Evolutionary conservation across 2,329 filamentous ascomycete species (phyloP).

Genomic region (Decorospora gaudefroyi): DNA sequence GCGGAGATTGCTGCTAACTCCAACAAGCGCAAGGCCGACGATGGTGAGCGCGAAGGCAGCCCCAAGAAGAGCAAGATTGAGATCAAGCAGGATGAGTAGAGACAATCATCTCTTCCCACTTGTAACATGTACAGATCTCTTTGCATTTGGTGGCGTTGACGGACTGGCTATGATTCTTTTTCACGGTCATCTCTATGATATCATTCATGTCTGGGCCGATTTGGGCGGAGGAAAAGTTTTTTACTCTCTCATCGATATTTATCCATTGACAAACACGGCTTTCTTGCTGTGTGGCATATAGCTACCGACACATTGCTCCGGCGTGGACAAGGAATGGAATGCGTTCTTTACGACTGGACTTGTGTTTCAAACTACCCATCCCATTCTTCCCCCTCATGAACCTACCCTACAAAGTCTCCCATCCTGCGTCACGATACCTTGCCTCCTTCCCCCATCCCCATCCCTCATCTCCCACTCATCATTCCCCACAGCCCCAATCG

Average conservation of each 20-base stretch:
- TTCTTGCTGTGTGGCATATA: too few species aligned
- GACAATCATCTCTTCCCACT: not conserved
- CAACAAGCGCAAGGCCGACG: slow-evolving; percentile 45
- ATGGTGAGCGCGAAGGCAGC: slow-evolving; percentile 21
- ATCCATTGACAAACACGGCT: too few species aligned
- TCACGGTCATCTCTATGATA: not conserved
- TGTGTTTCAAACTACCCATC: too few species aligned
- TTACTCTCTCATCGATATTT: too few species aligned
- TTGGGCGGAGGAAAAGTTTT: slow-evolving; percentile 10
- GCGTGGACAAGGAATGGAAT: too few species aligned
- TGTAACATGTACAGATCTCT: not conserved
- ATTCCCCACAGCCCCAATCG: slow-evolving; percentile 27
- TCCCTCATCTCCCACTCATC: slow-evolving; percentile 35
- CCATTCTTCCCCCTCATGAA: too few species aligned
- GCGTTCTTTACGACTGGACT: too few species aligned
- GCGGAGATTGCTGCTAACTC: slow-evolving; percentile 19
- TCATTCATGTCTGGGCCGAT: slow-evolving; percentile 1
- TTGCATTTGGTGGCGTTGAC: slow-evolving; percentile 10
- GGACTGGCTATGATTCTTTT: not conserved
- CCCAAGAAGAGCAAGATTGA: slow-evolving; percentile 45
- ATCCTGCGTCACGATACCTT: slow-evolving; percentile 31
- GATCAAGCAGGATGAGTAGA: slow-evolving; percentile 42
- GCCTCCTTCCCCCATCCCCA: slow-evolving; percentile 17
- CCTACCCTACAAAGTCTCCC: slow-evolving; percentile 29
- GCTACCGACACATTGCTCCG: too few species aligned